phyloP scores from a whole-genome alignment of 805 yeast species.

The Scheffersomyces spartinae region DNA sequence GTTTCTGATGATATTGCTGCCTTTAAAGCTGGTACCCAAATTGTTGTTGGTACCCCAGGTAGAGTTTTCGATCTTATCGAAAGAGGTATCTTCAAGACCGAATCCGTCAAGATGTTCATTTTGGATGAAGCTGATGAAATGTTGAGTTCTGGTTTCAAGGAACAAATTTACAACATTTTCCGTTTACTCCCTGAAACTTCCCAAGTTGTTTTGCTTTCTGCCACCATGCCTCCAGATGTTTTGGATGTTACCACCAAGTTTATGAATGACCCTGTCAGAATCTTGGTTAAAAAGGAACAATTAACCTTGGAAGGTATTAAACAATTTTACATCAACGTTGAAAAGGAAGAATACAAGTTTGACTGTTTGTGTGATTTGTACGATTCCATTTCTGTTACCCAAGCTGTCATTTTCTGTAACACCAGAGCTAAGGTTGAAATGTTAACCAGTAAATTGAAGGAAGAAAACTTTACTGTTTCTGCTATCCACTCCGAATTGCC shows the following conservation, averaged over 20 bases:
- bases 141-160: conserved; percentile 87
- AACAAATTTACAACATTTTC: conserved; percentile 91
- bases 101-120: conserved; percentile 84
- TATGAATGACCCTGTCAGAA: conserved; percentile 90
- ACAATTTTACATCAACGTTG: conserved; percentile 85
- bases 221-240: conserved; percentile 90
- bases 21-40: conserved; percentile 76
- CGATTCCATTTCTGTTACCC: conserved; percentile 91
- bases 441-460: conserved; percentile 63
- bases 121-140: conserved; percentile 98
- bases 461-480: conserved; percentile 79
- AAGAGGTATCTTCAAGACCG: conserved; percentile 73
- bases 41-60: conserved; percentile 97
- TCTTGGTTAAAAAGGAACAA: conserved; percentile 91
- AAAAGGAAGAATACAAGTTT: conserved; percentile 88
- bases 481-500: conserved; percentile 96
- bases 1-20: conserved; percentile 81
- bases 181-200: conserved; percentile 76
- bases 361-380: conserved; percentile 91
- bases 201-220: conserved; percentile 91
- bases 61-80: conserved; percentile 94
- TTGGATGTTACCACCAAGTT: conserved; percentile 84
- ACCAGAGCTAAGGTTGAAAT: conserved; percentile 90
- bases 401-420: conserved; percentile 96
- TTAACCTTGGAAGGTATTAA: conserved; percentile 91